phyloP scores from a whole-genome alignment of 108 stramenopile species.

The Discostella stelligeroides region DNA sequence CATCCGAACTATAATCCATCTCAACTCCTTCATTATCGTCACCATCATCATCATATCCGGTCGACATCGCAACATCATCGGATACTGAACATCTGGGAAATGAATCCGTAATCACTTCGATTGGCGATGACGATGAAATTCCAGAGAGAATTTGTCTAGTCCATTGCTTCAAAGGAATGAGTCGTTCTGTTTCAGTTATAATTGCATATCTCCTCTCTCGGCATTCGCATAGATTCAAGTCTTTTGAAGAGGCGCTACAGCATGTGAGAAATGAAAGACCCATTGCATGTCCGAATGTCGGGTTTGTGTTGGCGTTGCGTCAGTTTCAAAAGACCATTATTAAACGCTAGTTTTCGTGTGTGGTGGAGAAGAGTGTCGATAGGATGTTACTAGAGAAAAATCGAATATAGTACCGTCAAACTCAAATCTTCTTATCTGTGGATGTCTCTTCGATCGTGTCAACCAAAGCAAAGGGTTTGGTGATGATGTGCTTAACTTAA shows the following conservation, averaged over 20 bases:
- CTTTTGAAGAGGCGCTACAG: constrained; percentile 23
- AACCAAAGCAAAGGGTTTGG: too few species aligned
- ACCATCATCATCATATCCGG: neutral
- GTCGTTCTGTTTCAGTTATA: constrained; percentile 43
- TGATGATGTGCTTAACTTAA: too few species aligned
- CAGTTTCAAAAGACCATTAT: too few species aligned
- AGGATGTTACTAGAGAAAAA: too few species aligned
- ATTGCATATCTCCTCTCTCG: constrained; percentile 45
- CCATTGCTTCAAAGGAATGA: constrained; percentile 43
- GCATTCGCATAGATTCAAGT: constrained; percentile 21
- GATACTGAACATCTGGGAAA: neutral
- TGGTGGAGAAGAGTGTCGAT: too few species aligned
- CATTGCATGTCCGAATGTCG: constrained; percentile 33
- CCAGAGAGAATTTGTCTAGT: constrained; percentile 41
- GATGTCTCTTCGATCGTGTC: too few species aligned
- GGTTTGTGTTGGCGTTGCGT: constrained; percentile 34
- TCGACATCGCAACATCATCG: neutral
- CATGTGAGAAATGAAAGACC: constrained; percentile 35
- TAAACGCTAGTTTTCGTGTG: too few species aligned
- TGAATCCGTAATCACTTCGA: neutral
- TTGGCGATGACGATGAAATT: neutral
- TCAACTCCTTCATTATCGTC: too few species aligned
- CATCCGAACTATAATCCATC: too few species aligned
- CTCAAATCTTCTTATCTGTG: too few species aligned
- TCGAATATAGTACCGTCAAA: too few species aligned